Evolutionary conservation across 345 rosid species (phyloP).

Genomic region (Citrus hindsii): DNA sequence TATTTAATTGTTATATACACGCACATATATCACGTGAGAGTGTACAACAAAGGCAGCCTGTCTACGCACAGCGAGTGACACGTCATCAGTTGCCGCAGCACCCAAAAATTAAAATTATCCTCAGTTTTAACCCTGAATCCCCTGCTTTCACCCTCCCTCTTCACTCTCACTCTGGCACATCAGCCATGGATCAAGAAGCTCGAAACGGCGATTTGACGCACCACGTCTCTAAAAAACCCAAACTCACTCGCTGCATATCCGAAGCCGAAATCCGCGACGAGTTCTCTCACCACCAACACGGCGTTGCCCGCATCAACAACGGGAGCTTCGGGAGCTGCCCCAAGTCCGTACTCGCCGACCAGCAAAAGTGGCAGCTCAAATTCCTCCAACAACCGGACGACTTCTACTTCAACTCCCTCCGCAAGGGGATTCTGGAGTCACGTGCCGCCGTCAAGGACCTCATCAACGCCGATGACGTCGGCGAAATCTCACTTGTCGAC

Average conservation of each 20-base stretch:
- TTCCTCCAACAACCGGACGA: slow-evolving; percentile 72
- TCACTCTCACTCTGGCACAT: too few species aligned
- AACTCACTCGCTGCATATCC: slow-evolving; percentile 26
- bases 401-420: slow-evolving; percentile 66
- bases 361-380: slow-evolving; percentile 59
- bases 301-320: slow-evolving; percentile 65
- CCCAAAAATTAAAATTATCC: neutral
- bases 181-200: slow-evolving; percentile 37
- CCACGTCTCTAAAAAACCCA: slow-evolving; percentile 44
- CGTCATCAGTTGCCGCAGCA: too few species aligned
- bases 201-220: slow-evolving; percentile 45
- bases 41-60: too few species aligned
- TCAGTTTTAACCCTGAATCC: neutral
- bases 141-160: slow-evolving; percentile 19
- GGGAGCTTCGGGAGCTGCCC: slow-evolving; percentile 89
- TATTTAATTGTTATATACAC: too few species aligned
- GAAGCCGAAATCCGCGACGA: slow-evolving; percentile 50
- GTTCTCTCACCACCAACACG: slow-evolving; percentile 69
- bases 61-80: too few species aligned
- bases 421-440: slow-evolving; percentile 52
- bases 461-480: slow-evolving; percentile 63
- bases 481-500: slow-evolving; percentile 72
- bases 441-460: slow-evolving; percentile 51
- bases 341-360: slow-evolving; percentile 50
- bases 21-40: too few species aligned